These are phyloP conservation scores for Daldinia vernicosa DNA, from an alignment of 495 filamentous ascomycete genomes.

Conservation along the genomic window DNA sequence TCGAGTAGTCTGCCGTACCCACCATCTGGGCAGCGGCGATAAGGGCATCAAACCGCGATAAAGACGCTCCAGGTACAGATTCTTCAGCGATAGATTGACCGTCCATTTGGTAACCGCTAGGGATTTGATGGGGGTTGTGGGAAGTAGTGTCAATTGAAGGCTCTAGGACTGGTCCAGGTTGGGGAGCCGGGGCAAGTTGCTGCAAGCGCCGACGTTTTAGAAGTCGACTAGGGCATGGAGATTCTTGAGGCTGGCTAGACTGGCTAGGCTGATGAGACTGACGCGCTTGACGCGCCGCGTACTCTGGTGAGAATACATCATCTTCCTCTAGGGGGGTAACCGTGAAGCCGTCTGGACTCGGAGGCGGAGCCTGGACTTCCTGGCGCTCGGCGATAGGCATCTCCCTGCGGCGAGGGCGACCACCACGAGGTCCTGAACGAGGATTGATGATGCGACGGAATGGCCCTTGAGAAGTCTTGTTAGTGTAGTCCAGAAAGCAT, in stretches of 20 bases:
- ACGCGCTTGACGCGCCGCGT: neutral
- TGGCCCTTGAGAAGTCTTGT: conserved; percentile 5
- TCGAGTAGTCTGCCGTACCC: neutral
- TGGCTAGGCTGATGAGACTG: neutral
- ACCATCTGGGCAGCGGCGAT: neutral
- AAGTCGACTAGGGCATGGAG: neutral
- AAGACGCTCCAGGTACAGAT: neutral
- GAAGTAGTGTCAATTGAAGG: neutral
- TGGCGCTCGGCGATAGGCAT: neutral
- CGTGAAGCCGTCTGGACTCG: neutral
- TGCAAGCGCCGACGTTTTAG: neutral
- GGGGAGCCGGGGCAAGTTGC: neutral
- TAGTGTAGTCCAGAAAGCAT: neutral
- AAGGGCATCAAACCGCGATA: neutral
- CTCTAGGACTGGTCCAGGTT: neutral
- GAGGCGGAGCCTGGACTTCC: neutral
- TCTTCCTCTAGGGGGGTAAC: neutral
- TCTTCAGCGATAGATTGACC: neutral
- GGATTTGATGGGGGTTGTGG: neutral
- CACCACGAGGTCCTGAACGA: neutral
- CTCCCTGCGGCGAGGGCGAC: conserved; percentile 9
- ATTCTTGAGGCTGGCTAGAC: neutral
- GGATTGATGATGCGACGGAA: conserved; percentile 6
- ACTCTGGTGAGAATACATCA: neutral
- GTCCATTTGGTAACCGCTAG: neutral